Evolutionary conservation across 345 rosid species (phyloP).

Genomic region (Mercurialis annua): DNA sequence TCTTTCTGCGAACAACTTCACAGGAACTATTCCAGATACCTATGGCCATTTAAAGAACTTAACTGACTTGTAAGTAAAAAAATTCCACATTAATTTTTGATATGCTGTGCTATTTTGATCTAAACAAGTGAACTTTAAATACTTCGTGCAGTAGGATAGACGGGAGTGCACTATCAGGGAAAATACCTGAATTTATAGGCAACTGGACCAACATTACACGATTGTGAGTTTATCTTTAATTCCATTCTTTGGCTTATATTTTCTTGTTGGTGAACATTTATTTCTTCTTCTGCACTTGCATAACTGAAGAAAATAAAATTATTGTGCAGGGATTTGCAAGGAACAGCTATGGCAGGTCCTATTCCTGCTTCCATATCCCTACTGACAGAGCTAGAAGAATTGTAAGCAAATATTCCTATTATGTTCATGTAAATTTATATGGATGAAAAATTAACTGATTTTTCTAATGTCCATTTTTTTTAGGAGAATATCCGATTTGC

Average conservation of each 20-base stretch:
- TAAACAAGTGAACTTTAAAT: neutral
- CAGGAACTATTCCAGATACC: slow-evolving; percentile 67
- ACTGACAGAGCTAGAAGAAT: slow-evolving; percentile 39
- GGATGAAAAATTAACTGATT: neutral
- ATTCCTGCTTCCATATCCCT: slow-evolving; percentile 59
- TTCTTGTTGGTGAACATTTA: neutral
- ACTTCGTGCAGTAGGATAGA: slow-evolving; percentile 60
- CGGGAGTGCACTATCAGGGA: slow-evolving; percentile 68
- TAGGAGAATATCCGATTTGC: slow-evolving; percentile 49
- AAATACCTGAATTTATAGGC: slow-evolving; percentile 74
- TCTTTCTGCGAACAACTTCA: slow-evolving; percentile 71
- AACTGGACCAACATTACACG: slow-evolving; percentile 61
- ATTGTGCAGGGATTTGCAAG: slow-evolving; percentile 62
- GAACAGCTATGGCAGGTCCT: slow-evolving; percentile 88
- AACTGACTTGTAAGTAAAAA: slow-evolving; percentile 63
- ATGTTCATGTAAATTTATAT: neutral
- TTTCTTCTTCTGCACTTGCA: neutral
- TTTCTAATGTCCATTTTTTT: slow-evolving; percentile 2
- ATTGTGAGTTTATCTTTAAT: slow-evolving; percentile 47
- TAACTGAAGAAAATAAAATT: neutral
- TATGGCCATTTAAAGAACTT: slow-evolving; percentile 59
- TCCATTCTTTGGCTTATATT: neutral
- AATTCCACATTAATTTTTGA: neutral
- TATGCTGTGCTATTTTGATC: neutral
- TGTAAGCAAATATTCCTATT: slow-evolving; percentile 47